Evolutionary conservation across 768 basidiomycete species (phyloP).

Genomic region (Leccinum disarticulatum): DNA sequence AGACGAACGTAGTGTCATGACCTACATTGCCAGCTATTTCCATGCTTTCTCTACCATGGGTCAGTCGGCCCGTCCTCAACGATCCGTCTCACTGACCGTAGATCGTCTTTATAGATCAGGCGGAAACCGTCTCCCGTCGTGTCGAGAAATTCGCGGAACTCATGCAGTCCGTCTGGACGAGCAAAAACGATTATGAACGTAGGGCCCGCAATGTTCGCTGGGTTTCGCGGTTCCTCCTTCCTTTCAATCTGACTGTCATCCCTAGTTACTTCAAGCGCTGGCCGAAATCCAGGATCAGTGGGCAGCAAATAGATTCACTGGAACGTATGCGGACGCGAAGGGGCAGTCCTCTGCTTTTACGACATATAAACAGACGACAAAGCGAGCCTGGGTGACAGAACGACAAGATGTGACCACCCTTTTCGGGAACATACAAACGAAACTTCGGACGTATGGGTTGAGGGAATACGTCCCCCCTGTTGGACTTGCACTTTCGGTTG

Average conservation of each 20-base stretch:
- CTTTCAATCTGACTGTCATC: slow-evolving; percentile 9
- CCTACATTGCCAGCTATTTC: slow-evolving; percentile 96
- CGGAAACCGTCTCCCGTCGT: slow-evolving; percentile 88
- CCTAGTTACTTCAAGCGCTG: slow-evolving; percentile 66
- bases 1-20: slow-evolving; percentile 97
- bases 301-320: slow-evolving; percentile 62
- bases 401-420: slow-evolving; percentile 84
- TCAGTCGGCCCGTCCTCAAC: slow-evolving; percentile 35
- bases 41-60: slow-evolving; percentile 98
- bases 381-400: slow-evolving; percentile 87
- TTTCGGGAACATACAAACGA: slow-evolving; percentile 92
- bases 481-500: slow-evolving; percentile 62
- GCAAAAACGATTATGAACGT: slow-evolving; percentile 89
- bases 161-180: slow-evolving; percentile 89
- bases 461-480: slow-evolving; percentile 77
- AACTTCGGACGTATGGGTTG: slow-evolving; percentile 87
- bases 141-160: slow-evolving; percentile 96
- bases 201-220: slow-evolving; percentile 66
- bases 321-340: slow-evolving; percentile 82
- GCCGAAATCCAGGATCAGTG: slow-evolving; percentile 67
- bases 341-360: slow-evolving; percentile 69
- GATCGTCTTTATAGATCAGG: slow-evolving; percentile 63
- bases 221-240: neutral
- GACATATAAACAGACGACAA: slow-evolving; percentile 81
- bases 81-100: neutral